A percentile compares a stretch with the other conserved stretches of the same genome.
Conservation (phyloP, 805 yeast genomes). For the Ogataea salicorniae region DNA sequence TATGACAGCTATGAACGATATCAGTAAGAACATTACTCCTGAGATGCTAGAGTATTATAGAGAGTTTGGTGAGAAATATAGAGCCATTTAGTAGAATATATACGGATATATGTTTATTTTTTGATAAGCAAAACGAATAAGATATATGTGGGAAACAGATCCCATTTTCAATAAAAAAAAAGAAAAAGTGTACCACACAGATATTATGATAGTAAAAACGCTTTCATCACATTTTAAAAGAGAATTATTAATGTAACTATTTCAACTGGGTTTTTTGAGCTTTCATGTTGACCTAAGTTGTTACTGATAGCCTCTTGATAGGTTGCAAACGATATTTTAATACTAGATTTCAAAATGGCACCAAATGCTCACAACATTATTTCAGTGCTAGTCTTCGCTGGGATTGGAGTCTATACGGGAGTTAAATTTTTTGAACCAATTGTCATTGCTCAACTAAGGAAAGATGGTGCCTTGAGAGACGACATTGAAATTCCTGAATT, state of each 20-base stretch:
- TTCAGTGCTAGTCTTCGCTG: slow-evolving; percentile 24
- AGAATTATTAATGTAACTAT: no score
- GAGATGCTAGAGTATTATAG: slow-evolving; percentile 79
- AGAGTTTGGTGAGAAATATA: slow-evolving; percentile 41
- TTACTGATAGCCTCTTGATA: background rate
- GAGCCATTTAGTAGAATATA: slow-evolving; percentile 11
- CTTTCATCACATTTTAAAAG: no score
- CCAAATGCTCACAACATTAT: slow-evolving; percentile 18
- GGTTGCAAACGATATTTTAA: background rate
- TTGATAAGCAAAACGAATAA: background rate
- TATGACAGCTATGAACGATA: slow-evolving; percentile 58
- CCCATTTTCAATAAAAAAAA: no score
- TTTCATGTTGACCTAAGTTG: no score
- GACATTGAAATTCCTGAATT: slow-evolving; percentile 56
- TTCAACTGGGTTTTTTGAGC: no score
- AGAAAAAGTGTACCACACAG: no score
- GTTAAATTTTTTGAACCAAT: slow-evolving; percentile 70
- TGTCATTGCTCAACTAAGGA: slow-evolving; percentile 57
- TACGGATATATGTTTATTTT: no score
- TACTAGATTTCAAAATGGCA: background rate
- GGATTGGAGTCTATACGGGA: slow-evolving; percentile 47
- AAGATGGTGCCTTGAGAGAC: slow-evolving; percentile 58
- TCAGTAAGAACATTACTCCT: slow-evolving; percentile 73
- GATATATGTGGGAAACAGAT: background rate
- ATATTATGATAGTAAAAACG: no score